Evolutionary conservation across 805 yeast species (phyloP).

Genomic region (Jamesozyma jinghongensis): DNA sequence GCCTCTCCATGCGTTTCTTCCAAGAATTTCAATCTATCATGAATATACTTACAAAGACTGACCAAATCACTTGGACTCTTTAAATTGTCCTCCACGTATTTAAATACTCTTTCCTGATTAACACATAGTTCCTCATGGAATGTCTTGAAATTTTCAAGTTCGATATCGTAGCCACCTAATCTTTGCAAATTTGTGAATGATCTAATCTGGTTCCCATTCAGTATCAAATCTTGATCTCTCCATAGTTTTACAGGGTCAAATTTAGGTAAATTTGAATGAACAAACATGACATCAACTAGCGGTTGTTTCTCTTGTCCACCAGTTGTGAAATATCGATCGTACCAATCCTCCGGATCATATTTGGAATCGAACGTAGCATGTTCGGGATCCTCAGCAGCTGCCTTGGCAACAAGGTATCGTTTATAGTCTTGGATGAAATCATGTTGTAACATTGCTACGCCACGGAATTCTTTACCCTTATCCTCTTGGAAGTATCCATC

Average conservation of each 20-base stretch:
- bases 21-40: constrained; percentile 15
- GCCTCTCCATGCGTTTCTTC: constrained; percentile 18
- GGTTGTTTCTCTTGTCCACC: constrained; percentile 4
- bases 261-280: constrained; percentile 35
- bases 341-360: constrained; percentile 2
- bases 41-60: constrained; percentile 21
- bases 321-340: constrained; percentile 7
- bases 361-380: too few species aligned
- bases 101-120: constrained; percentile 9
- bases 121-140: constrained; percentile 17
- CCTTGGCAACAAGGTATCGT: constrained; percentile 12
- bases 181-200: constrained; percentile 16
- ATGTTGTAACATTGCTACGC: constrained; percentile 74
- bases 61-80: not conserved
- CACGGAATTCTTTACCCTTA: constrained; percentile 33
- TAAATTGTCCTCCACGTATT: constrained; percentile 13
- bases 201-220: constrained; percentile 18
- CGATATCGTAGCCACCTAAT: constrained; percentile 21
- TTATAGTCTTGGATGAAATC: constrained; percentile 56
- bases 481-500: constrained; percentile 31
- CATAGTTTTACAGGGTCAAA: constrained; percentile 29
- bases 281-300: constrained; percentile 24
- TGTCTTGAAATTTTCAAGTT: constrained; percentile 20
- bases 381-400: too few species aligned
- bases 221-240: constrained; percentile 17